phyloP scores from a whole-genome alignment of 2,329 filamentous ascomycete genomes.

The Nannizziopsis barbatae region DNA sequence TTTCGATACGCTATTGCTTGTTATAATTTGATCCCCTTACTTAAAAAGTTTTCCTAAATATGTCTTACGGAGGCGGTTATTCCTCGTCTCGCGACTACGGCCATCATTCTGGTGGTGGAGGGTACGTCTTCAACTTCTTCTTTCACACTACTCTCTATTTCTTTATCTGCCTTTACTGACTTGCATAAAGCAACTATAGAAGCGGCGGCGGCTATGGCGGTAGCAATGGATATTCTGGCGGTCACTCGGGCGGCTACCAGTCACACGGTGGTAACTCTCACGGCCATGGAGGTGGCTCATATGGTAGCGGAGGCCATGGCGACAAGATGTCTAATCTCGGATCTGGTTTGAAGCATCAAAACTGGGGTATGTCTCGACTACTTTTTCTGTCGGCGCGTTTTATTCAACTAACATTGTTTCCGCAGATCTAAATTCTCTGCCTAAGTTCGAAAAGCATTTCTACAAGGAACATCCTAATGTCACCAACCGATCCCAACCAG shows the following conservation, averaged over 20 bases:
- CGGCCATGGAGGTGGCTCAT: slow-evolving; percentile 33
- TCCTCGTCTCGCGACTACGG: slow-evolving; percentile 36
- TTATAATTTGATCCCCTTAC: too few relatives aligned
- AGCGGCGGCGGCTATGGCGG: slow-evolving; percentile 15
- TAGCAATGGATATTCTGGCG: slow-evolving; percentile 32
- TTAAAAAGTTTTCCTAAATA: slow-evolving; percentile 34
- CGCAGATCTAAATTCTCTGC: slow-evolving; percentile 61
- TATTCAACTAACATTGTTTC: slow-evolving; percentile 21
- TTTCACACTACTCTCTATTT: neutral
- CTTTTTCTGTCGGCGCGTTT: neutral
- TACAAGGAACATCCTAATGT: slow-evolving; percentile 92
- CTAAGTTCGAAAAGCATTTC: slow-evolving; percentile 98
- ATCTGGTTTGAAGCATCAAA: slow-evolving; percentile 72
- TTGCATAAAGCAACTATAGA: slow-evolving; percentile 18
- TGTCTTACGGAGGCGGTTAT: slow-evolving; percentile 54
- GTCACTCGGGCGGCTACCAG: slow-evolving; percentile 41
- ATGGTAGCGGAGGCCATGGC: slow-evolving; percentile 50
- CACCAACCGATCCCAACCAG: slow-evolving; percentile 57
- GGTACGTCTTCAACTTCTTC: too few relatives aligned
- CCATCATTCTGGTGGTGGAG: slow-evolving; percentile 5
- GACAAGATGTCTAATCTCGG: slow-evolving; percentile 93
- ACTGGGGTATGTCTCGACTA: slow-evolving; percentile 58
- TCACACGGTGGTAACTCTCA: slow-evolving; percentile 28
- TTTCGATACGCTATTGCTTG: neutral
- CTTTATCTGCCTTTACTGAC: slow-evolving; percentile 12